Conservation (phyloP, 768 basidiomycete species). For the Rubroboletus pulcherrimus region DNA sequence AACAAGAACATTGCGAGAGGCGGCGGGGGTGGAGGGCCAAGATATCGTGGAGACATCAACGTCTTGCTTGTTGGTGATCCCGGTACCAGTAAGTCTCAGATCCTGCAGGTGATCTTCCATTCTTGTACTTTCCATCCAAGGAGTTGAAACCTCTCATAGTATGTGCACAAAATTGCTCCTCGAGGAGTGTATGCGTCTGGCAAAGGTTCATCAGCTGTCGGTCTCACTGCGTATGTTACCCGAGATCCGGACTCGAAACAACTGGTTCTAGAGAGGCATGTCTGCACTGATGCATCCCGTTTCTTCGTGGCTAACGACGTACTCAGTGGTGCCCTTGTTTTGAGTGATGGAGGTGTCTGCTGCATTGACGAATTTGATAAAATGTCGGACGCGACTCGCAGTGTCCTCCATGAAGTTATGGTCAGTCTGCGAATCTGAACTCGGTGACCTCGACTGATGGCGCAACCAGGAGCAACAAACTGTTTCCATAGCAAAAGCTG, state of each 20-base stretch:
- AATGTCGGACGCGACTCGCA: conserved; percentile 96
- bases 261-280: conserved; percentile 90
- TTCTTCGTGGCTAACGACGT: conserved; percentile 1
- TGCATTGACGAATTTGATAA: conserved; percentile 99
- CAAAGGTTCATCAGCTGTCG: conserved; percentile 97
- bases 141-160: conserved; percentile 44
- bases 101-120: conserved; percentile 63
- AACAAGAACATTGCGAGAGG: conserved; percentile 93
- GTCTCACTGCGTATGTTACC: conserved; percentile 97
- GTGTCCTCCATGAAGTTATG: conserved; percentile 99
- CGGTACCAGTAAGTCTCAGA: conserved; percentile 95
- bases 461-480: conserved; percentile 94
- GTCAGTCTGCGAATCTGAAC: conserved; percentile 36
- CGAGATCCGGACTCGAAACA: conserved; percentile 98
- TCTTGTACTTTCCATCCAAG: background rate
- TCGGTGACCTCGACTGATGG: background rate
- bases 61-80: conserved; percentile 97
- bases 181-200: conserved; percentile 97
- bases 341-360: conserved; percentile 95
- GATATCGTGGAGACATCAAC: conserved; percentile 98
- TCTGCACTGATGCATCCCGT: background rate
- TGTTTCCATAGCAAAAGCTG: conserved; percentile 97
- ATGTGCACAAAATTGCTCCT: conserved; percentile 98
- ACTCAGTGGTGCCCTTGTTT: conserved; percentile 81
- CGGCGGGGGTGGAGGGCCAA: conserved; percentile 92